These are phyloP conservation scores for Diaporthe sp. DNA, from an alignment of 2,329 filamentous ascomycete genomes.

Conservation along the genomic window DNA sequence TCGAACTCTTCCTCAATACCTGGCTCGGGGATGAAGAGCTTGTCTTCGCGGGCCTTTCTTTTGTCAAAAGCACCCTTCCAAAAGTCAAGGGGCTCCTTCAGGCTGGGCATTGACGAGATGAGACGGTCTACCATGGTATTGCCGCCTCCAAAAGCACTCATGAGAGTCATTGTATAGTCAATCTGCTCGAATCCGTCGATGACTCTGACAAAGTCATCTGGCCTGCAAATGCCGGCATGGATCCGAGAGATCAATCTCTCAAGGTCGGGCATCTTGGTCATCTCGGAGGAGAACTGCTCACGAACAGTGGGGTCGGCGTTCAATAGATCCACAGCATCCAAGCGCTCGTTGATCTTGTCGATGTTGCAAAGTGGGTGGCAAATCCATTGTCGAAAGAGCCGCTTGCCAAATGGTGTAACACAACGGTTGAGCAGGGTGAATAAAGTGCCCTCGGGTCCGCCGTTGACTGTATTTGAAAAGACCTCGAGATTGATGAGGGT, in stretches of 20 bases:
- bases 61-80: constrained; percentile 97
- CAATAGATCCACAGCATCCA: constrained; percentile 94
- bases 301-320: constrained; percentile 86
- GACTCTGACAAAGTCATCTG: constrained; percentile 93
- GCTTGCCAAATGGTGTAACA: constrained; percentile 96
- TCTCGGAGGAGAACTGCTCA: constrained; percentile 88
- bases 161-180: constrained; percentile 89
- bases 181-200: constrained; percentile 98
- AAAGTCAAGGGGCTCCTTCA: constrained; percentile 79
- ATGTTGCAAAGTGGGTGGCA: constrained; percentile 94
- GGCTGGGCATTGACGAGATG: constrained; percentile 86
- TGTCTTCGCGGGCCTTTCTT: constrained; percentile 81
- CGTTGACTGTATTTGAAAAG: constrained; percentile 93
- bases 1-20: constrained; percentile 96
- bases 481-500: constrained; percentile 98
- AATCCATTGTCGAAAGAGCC: constrained; percentile 96
- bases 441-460: constrained; percentile 85
- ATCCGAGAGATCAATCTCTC: constrained; percentile 95
- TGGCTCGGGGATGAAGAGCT: constrained; percentile 85
- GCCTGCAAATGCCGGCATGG: constrained; percentile 90
- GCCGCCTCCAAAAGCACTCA: constrained; percentile 80
- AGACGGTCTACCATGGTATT: constrained; percentile 89
- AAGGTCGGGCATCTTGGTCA: constrained; percentile 93
- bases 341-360: constrained; percentile 88
- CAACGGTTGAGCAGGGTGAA: constrained; percentile 94